A percentile compares a stretch with the other conserved stretches of the same genome.
phyloP scores from a whole-genome alignment of 2,329 filamentous ascomycete species.

The Diaporthe sp. region DNA sequence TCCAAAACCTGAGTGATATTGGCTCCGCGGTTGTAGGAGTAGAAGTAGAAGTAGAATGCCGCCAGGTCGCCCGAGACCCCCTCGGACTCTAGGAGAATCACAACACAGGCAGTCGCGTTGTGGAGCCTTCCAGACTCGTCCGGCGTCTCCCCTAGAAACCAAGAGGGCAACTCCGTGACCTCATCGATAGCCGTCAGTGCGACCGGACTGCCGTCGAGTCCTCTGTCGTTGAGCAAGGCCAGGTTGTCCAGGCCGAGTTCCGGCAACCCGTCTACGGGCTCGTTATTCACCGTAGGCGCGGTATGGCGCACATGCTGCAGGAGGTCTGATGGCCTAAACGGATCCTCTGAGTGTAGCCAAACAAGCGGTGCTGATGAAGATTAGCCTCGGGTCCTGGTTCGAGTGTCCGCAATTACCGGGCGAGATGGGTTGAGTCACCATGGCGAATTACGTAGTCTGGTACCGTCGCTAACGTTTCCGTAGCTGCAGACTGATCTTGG shows the following conservation, averaged over 20 bases:
- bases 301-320: constrained; percentile 50
- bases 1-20: constrained; percentile 51
- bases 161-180: constrained; percentile 45
- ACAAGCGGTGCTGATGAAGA: constrained; percentile 47
- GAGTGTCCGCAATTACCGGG: background rate
- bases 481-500: background rate
- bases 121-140: constrained; percentile 43
- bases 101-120: constrained; percentile 49
- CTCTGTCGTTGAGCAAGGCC: constrained; percentile 45
- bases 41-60: constrained; percentile 54
- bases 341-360: constrained; percentile 51
- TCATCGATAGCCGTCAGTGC: constrained; percentile 49
- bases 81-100: constrained; percentile 48
- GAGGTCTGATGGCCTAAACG: constrained; percentile 48
- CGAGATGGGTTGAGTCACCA: constrained; percentile 42
- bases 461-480: background rate
- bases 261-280: constrained; percentile 42
- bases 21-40: constrained; percentile 50
- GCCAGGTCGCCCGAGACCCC: constrained; percentile 47
- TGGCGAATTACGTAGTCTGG: constrained; percentile 50
- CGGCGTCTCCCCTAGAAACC: constrained; percentile 48
- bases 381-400: background rate
- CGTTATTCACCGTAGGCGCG: constrained; percentile 42
- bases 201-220: constrained; percentile 37
- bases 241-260: constrained; percentile 48